phyloP scores from a whole-genome alignment of 805 yeast species.

The Yarrowia alimentaria region DNA sequence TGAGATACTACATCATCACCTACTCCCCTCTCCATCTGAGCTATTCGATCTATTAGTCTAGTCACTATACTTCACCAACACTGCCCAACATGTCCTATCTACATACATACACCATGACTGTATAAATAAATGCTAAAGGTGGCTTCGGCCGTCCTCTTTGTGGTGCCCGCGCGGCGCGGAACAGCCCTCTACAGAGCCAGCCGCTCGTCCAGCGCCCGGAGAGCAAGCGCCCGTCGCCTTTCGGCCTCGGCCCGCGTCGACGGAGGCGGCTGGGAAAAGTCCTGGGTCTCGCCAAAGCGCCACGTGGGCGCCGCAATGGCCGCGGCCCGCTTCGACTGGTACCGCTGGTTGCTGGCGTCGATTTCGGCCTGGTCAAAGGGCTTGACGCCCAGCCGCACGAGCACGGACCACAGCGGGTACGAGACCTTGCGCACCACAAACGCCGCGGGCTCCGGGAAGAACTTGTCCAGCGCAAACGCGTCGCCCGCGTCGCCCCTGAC shows the following conservation, averaged over 20 bases:
- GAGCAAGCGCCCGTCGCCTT: conserved; percentile 39
- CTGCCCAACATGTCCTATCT: no score
- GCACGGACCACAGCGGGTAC: conserved; percentile 43
- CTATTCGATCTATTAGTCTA: no score
- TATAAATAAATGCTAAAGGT: no score
- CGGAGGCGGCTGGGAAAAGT: neutral
- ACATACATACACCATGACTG: no score
- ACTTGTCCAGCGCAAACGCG: conserved; percentile 75
- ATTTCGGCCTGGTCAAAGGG: conserved; percentile 68
- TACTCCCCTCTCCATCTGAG: no score
- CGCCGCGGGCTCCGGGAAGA: conserved; percentile 69
- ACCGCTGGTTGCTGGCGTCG: conserved; percentile 67
- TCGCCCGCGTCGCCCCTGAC: conserved; percentile 86
- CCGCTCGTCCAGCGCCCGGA: conserved; percentile 39
- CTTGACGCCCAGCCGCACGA: conserved; percentile 48
- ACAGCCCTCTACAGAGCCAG: neutral
- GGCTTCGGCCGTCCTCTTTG: no score
- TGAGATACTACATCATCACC: no score
- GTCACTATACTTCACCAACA: no score
- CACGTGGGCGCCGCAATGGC: conserved; percentile 19
- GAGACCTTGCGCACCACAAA: conserved; percentile 38
- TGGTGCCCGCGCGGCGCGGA: no score
- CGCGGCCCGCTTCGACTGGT: conserved; percentile 8
- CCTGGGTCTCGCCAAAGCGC: conserved; percentile 31
- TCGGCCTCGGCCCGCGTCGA: conserved; percentile 39